A percentile compares a stretch with the other conserved stretches of the same genome.
phyloP scores from a whole-genome alignment of 495 filamentous ascomycete species.

The Penicillium egyptiacum region DNA sequence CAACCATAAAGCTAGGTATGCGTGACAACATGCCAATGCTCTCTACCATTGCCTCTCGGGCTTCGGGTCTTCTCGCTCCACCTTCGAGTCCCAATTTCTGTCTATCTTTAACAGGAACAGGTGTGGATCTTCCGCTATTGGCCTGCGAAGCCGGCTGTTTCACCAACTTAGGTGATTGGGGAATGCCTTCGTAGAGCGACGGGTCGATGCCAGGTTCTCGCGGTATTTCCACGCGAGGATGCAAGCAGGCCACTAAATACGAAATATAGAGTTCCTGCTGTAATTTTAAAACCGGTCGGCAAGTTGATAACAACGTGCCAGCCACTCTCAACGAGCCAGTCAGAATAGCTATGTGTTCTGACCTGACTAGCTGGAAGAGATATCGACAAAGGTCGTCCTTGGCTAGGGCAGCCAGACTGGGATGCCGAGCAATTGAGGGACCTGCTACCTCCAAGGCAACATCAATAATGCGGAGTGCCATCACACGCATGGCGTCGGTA shows the following conservation, averaged over 20 bases:
- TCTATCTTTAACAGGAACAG: slow-evolving; percentile 89
- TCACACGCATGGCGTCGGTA: slow-evolving; percentile 92
- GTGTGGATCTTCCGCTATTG: slow-evolving; percentile 82
- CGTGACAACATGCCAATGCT: slow-evolving; percentile 86
- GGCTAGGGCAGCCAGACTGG: slow-evolving; percentile 80
- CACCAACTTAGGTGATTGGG: slow-evolving; percentile 81
- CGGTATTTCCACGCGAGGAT: slow-evolving; percentile 89
- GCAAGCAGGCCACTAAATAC: slow-evolving; percentile 90
- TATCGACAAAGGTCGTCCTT: slow-evolving; percentile 93
- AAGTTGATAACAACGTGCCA: slow-evolving; percentile 86
- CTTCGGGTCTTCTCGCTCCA: slow-evolving; percentile 85
- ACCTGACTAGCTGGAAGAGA: slow-evolving; percentile 94
- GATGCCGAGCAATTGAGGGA: slow-evolving; percentile 91
- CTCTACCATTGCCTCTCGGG: slow-evolving; percentile 97
- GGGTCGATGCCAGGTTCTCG: slow-evolving; percentile 88
- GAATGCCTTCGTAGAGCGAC: slow-evolving; percentile 88
- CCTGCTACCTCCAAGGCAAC: slow-evolving; percentile 96
- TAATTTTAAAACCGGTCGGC: slow-evolving; percentile 87
- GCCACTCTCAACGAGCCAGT: slow-evolving; percentile 90
- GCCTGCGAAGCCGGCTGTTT: slow-evolving; percentile 78
- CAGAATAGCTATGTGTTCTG: slow-evolving; percentile 90
- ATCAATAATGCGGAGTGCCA: slow-evolving; percentile 96
- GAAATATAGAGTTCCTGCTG: slow-evolving; percentile 97
- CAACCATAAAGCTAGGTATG: slow-evolving; percentile 90
- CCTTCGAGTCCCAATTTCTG: slow-evolving; percentile 94